Evolutionary conservation across 176 grass and related monocot genomes (phyloP), one percentile per base, ranked within the genome.

Genomic region (Cymbopogon citratus): DNA sequence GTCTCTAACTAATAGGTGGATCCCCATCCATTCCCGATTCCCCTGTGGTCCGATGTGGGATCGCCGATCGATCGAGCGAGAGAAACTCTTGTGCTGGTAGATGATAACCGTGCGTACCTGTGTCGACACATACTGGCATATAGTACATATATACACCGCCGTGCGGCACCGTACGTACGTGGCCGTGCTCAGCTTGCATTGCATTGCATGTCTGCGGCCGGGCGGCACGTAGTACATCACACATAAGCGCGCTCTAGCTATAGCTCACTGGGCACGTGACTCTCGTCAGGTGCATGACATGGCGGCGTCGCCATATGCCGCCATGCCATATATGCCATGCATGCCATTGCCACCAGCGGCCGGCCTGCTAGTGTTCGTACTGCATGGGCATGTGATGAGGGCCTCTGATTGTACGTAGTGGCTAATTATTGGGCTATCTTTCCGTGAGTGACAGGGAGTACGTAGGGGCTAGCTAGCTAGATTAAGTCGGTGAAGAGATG

Each of bases 381-480:
- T 33, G 78, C 72, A 33, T 18, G 23, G 16, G 51, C 85, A 82
- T 83, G 85, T 87, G 85, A 59, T 81, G 85, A 62, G 3, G 12
- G 31, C 27, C 79, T 82, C 73, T 60, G 56, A 33, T 54, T 21
- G 31, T 52, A 49, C 15, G 31, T 52, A 49, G 12, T 39, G 52
- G 10, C 21, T 52, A 54, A 84, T 69, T 76, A 52, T 52, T 52
- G 26, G 6, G 6, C 16, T 28, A 33, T 67, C 75, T 73, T 80
- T 85, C 56, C 31, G 40, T 60, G 56, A 23, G 29, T 80, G 65
- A 40, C 46, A 80, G 65, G 12, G n/a, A 29, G 71, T 52, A 56
- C 21, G 54, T 57, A 66, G 59, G 33, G 15, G 15, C 36, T 43
- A 40, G n/a, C 31, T 33, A 3, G 40, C 40, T 52, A 46, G 51